Conservation (phyloP, 2,329 filamentous ascomycete species). For the Aspergillus floridensis region DNA sequence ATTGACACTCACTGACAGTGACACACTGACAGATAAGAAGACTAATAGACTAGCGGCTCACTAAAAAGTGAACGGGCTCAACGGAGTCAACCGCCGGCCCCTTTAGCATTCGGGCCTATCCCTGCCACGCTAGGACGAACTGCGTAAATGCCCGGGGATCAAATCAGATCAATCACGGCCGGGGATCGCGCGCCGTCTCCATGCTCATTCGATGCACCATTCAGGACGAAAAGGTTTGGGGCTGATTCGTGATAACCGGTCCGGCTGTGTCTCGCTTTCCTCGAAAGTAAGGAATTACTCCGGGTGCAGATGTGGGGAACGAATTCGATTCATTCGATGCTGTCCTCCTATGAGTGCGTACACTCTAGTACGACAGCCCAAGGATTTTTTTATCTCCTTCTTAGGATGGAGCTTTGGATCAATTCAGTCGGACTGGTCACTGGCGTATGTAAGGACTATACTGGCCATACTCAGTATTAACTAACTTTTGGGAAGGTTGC, state of each 20-base stretch:
- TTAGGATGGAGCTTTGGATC: background rate
- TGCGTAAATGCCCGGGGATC: slow-evolving; percentile 8
- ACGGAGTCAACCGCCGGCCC: slow-evolving; percentile 4
- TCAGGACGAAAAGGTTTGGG: background rate
- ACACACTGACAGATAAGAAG: background rate
- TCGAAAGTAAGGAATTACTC: slow-evolving; percentile 5
- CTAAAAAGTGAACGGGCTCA: background rate
- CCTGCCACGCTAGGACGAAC: slow-evolving; percentile 8
- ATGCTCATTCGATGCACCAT: background rate
- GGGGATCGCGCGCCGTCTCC: background rate
- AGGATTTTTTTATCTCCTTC: background rate
- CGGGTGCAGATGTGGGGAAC: background rate
- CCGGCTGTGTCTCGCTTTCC: background rate
- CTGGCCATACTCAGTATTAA: background rate
- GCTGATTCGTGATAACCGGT: background rate
- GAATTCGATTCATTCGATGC: background rate
- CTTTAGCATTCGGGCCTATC: background rate
- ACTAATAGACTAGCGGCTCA: background rate
- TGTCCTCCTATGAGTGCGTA: too few relatives aligned
- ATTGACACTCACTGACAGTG: background rate
- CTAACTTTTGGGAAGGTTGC: background rate
- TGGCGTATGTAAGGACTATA: too few relatives aligned
- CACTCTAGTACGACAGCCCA: too few relatives aligned
- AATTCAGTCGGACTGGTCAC: background rate
- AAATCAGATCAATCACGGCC: slow-evolving; percentile 1